Conservation (phyloP, 768 basidiomycete genomes). For the Phanerochaete sordida region DNA sequence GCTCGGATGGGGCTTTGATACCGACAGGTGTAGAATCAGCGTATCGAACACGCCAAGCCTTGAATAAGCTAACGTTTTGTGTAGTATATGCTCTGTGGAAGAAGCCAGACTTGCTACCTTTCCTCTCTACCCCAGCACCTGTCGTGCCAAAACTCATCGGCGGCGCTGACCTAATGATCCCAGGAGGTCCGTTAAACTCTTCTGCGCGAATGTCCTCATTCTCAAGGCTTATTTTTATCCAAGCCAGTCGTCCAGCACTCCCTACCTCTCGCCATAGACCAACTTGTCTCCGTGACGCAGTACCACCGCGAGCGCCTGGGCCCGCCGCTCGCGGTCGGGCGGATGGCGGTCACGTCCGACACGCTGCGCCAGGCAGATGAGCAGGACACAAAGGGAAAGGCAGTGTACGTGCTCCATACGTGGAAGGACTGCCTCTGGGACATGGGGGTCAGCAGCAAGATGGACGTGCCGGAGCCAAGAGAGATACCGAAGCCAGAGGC, state of each 20-base stretch:
- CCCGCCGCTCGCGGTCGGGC: conserved; percentile 72
- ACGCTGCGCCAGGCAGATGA: conserved; percentile 34
- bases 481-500: background rate
- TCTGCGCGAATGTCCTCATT: background rate
- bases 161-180: conserved; percentile 89
- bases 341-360: conserved; percentile 48
- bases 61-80: background rate
- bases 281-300: conserved; percentile 63
- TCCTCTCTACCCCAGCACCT: conserved; percentile 63
- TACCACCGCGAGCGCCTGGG: conserved; percentile 36
- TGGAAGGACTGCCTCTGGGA: conserved; percentile 79
- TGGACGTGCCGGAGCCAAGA: conserved; percentile 48
- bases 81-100: conserved; percentile 80
- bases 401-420: conserved; percentile 66
- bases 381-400: conserved; percentile 68
- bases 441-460: conserved; percentile 52
- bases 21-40: conserved; percentile 48
- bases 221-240: conserved; percentile 13
- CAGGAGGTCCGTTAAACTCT: conserved; percentile 57
- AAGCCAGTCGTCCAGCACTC: conserved; percentile 60
- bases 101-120: conserved; percentile 61
- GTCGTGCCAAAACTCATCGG: conserved; percentile 70
- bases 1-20: conserved; percentile 54
- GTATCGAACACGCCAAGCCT: background rate
- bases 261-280: conserved; percentile 36